Conservation (phyloP, 2,329 filamentous ascomycete species). For the Talaromyces sp. region DNA sequence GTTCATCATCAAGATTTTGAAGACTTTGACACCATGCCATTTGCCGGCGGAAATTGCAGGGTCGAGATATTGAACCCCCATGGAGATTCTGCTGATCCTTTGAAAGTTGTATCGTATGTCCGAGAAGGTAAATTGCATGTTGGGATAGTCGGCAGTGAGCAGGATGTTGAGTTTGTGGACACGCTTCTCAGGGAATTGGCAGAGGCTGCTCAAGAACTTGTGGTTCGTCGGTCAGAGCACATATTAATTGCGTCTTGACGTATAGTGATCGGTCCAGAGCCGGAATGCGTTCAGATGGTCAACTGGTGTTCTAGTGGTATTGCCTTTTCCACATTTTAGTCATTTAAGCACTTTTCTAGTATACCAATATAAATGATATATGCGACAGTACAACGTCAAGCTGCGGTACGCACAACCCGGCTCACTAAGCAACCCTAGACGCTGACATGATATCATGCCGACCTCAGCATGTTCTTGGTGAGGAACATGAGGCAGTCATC, state of each 20-base stretch:
- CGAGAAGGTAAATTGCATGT: slow-evolving; percentile 56
- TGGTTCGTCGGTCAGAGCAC: neutral
- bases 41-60: slow-evolving; percentile 31
- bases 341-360: no score
- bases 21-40: slow-evolving; percentile 52
- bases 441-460: no score
- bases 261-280: neutral
- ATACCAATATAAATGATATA: no score
- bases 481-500: no score
- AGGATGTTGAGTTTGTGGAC: slow-evolving; percentile 46
- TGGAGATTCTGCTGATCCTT: slow-evolving; percentile 39
- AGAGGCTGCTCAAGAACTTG: neutral
- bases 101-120: slow-evolving; percentile 41
- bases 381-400: no score
- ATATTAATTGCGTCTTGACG: neutral
- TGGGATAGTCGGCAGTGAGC: slow-evolving; percentile 51
- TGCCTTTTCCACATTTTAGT: no score
- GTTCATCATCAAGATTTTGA: slow-evolving; percentile 56
- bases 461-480: no score
- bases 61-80: slow-evolving; percentile 59
- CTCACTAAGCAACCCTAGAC: no score
- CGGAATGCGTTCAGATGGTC: no score
- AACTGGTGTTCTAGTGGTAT: no score
- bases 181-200: slow-evolving; percentile 49
- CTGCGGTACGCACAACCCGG: no score